These are phyloP conservation scores for Coemansia sp. DNA, from an alignment of 192 early-diverging fungal genomes.

Conservation along the genomic window DNA sequence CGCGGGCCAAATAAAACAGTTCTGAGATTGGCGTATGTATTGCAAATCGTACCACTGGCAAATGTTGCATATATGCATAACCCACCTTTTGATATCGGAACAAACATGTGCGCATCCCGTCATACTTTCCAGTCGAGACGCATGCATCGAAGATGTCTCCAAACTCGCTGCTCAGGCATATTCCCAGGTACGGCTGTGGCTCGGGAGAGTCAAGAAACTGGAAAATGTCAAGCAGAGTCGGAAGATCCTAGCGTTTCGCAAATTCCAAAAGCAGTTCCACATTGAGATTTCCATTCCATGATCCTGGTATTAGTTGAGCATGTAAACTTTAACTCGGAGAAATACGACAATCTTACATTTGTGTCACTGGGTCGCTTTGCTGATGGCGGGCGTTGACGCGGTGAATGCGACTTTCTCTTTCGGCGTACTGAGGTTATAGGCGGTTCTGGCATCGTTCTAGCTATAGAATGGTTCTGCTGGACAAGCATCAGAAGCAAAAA, in stretches of 20 bases:
- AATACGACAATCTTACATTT: constrained; percentile 1
- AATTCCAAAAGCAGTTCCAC: neutral
- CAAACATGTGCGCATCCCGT: constrained; percentile 53
- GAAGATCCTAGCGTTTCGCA: constrained; percentile 19
- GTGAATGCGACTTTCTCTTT: constrained; percentile 2
- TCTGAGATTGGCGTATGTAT: neutral
- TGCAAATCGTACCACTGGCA: neutral
- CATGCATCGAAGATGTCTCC: constrained; percentile 48
- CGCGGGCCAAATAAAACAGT: neutral
- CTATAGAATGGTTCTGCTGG: neutral
- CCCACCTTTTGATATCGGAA: constrained; percentile 60
- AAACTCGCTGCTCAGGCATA: constrained; percentile 31
- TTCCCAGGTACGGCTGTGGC: constrained; percentile 23
- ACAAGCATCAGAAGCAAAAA: neutral
- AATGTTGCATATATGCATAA: neutral
- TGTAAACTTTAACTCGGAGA: constrained; percentile 5
- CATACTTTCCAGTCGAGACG: constrained; percentile 15
- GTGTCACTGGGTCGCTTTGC: neutral
- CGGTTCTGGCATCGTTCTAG: neutral
- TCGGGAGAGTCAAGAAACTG: constrained; percentile 47
- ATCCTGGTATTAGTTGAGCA: too few species aligned
- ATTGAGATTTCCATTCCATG: neutral
- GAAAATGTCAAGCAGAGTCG: constrained; percentile 43
- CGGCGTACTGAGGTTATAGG: neutral
- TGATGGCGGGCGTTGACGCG: neutral